These are phyloP conservation scores for Yarrowia deformans DNA, from an alignment of 805 yeast genomes.

Conservation along the genomic window DNA sequence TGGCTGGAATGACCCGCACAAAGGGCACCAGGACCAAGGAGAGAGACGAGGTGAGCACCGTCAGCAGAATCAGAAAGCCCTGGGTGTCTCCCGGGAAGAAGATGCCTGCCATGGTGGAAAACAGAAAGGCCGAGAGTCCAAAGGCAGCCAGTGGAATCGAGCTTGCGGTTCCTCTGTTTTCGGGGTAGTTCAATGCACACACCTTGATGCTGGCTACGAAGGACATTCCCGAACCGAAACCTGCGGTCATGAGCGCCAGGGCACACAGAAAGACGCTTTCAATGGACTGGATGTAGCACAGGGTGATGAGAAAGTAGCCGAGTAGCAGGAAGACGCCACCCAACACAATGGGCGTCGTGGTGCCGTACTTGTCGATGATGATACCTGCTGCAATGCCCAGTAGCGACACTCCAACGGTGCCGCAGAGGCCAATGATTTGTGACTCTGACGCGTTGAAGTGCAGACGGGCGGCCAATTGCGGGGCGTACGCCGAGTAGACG, in stretches of 20 bases:
- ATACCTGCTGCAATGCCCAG: conserved; percentile 45
- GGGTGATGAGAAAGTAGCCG: conserved; percentile 67
- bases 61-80: conserved; percentile 57
- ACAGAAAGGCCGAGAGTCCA: conserved; percentile 59
- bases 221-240: conserved; percentile 72
- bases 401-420: conserved; percentile 68
- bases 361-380: conserved; percentile 44
- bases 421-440: conserved; percentile 66
- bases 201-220: conserved; percentile 73
- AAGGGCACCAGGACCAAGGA: conserved; percentile 65
- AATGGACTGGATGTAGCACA: conserved; percentile 51
- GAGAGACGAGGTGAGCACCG: conserved; percentile 59
- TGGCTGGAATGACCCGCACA: conserved; percentile 22
- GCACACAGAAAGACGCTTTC: conserved; percentile 53
- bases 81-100: conserved; percentile 67
- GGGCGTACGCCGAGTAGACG: conserved; percentile 72
- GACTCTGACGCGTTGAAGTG: conserved; percentile 67
- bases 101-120: conserved; percentile 62
- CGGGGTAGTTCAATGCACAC: conserved; percentile 72
- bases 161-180: conserved; percentile 44
- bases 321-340: conserved; percentile 60
- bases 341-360: conserved; percentile 53
- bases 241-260: conserved; percentile 57
- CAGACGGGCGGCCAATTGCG: conserved; percentile 67
- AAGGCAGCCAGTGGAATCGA: conserved; percentile 34